phyloP scores from a whole-genome alignment of 495 filamentous ascomycete species.

The Apodospora peruviana region DNA sequence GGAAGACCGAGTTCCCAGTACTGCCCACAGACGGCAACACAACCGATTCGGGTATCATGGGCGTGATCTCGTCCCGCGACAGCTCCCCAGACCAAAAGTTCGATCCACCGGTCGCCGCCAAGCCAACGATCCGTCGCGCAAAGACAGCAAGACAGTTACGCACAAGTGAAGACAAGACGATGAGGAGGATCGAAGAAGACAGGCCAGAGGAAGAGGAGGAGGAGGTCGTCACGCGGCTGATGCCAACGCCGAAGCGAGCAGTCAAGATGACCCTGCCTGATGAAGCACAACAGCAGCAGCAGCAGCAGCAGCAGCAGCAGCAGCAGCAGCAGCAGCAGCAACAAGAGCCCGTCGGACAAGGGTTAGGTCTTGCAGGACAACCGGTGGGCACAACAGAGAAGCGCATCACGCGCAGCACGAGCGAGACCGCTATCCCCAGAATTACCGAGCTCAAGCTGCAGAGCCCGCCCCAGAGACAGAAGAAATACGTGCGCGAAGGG shows the following conservation, averaged over 20 bases:
- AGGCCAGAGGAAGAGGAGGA: background rate
- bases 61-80: background rate
- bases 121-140: background rate
- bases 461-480: background rate
- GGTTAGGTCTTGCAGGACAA: too few relatives aligned
- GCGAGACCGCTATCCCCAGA: background rate
- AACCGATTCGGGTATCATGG: background rate
- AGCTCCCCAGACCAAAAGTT: slow-evolving; percentile 12
- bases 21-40: background rate
- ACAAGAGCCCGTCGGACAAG: too few relatives aligned
- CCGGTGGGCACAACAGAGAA: background rate
- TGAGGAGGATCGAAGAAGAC: slow-evolving; percentile 19
- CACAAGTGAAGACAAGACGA: slow-evolving; percentile 9
- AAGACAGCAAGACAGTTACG: slow-evolving; percentile 2
- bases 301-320: background rate
- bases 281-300: background rate
- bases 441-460: background rate
- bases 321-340: background rate
- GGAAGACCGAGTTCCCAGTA: background rate
- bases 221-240: slow-evolving; percentile 1
- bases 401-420: background rate
- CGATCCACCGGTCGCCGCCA: slow-evolving; percentile 8
- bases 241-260: background rate
- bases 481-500: background rate
- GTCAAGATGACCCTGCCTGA: background rate